Percentiles rank a stretch among this genome's conserved stretches.
Conservation (phyloP, 2,329 filamentous ascomycete species). For the Xylariaceae sp. region DNA sequence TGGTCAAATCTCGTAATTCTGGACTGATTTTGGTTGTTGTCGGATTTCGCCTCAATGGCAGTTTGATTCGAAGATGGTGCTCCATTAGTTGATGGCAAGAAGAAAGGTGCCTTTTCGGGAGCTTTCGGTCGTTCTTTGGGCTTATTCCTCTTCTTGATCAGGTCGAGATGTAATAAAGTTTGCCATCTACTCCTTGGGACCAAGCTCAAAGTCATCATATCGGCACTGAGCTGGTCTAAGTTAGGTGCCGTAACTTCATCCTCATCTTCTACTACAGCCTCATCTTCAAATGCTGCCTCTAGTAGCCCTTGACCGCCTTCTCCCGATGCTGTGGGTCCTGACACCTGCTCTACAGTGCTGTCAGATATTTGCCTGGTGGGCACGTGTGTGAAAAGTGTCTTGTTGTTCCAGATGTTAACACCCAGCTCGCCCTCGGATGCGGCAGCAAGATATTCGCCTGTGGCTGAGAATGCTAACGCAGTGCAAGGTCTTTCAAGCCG, state of each 20-base stretch:
- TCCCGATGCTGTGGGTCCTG: slow-evolving; percentile 78
- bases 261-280: slow-evolving; percentile 56
- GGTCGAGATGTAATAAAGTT: slow-evolving; percentile 87
- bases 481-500: slow-evolving; percentile 79
- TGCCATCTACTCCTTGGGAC: slow-evolving; percentile 94
- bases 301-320: slow-evolving; percentile 80
- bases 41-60: slow-evolving; percentile 36
- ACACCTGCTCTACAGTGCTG: slow-evolving; percentile 69
- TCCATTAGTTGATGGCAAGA: slow-evolving; percentile 73
- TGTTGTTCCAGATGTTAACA: slow-evolving; percentile 96
- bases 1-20: slow-evolving; percentile 73
- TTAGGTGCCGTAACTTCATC: slow-evolving; percentile 61
- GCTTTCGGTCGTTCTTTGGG: slow-evolving; percentile 89
- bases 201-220: slow-evolving; percentile 87
- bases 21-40: slow-evolving; percentile 51
- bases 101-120: slow-evolving; percentile 95
- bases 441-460: slow-evolving; percentile 93
- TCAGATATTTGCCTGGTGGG: slow-evolving; percentile 86
- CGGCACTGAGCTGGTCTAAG: slow-evolving; percentile 79
- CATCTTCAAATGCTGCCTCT: slow-evolving; percentile 74
- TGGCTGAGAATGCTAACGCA: slow-evolving; percentile 84
- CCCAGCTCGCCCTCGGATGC: slow-evolving; percentile 82
- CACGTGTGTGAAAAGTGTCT: slow-evolving; percentile 86
- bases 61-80: slow-evolving; percentile 35
- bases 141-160: slow-evolving; percentile 93